phyloP scores from a whole-genome alignment of 1,139 yeast species.

The Arxiozyma slooffiae region DNA sequence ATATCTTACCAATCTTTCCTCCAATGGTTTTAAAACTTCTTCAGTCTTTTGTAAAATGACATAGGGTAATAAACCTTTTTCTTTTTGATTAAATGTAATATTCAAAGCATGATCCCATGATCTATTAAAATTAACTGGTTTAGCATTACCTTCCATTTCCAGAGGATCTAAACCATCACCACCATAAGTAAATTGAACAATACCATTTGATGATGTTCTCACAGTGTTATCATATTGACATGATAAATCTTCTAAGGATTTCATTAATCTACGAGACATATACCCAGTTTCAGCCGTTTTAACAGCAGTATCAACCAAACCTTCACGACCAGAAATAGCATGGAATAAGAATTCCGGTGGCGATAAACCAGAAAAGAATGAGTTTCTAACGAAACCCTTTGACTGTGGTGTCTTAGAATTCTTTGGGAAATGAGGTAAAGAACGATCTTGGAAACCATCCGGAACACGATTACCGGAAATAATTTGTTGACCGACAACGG shows the following conservation, averaged over 20 bases:
- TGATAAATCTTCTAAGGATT: slow-evolving; percentile 90
- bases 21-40: slow-evolving; percentile 51
- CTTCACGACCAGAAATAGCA: slow-evolving; percentile 99
- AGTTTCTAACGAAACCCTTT: slow-evolving; percentile 94
- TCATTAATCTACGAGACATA: slow-evolving; percentile 98
- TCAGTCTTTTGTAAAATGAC: slow-evolving; percentile 52
- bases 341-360: slow-evolving; percentile 98
- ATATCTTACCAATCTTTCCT: slow-evolving; percentile 47
- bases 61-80: slow-evolving; percentile 58
- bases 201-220: slow-evolving; percentile 88
- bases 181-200: slow-evolving; percentile 96
- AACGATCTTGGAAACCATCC: slow-evolving; percentile 97
- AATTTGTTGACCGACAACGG: slow-evolving; percentile 98
- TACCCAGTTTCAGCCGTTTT: slow-evolving; percentile 99
- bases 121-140: slow-evolving; percentile 84
- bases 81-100: slow-evolving; percentile 51
- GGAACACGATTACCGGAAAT: slow-evolving; percentile 98
- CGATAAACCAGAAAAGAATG: slow-evolving; percentile 84
- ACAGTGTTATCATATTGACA: slow-evolving; percentile 92
- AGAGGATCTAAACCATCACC: slow-evolving; percentile 98
- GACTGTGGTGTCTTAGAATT: slow-evolving; percentile 96
- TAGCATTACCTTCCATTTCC: slow-evolving; percentile 99
- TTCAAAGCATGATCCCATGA: slow-evolving; percentile 92
- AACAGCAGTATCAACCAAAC: slow-evolving; percentile 97
- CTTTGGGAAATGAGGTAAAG: slow-evolving; percentile 93